phyloP scores from a whole-genome alignment of 192 early-diverging fungal genomes.

The Backusella liffmaniae region DNA sequence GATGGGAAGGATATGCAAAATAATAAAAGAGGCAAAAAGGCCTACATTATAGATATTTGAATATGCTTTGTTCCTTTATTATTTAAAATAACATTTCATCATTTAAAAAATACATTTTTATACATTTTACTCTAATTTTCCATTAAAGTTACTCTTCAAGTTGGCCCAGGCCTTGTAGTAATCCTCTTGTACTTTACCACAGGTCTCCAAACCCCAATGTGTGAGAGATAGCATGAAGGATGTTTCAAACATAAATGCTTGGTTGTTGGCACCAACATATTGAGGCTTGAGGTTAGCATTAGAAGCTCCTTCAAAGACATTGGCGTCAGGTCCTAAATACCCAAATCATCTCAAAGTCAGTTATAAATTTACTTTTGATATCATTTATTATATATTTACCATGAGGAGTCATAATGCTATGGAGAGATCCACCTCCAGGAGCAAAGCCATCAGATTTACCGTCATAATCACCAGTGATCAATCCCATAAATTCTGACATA shows the following conservation, averaged over 20 bases:
- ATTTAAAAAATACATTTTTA: not conserved
- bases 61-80: not conserved
- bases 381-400: slow-evolving; percentile 27
- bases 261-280: slow-evolving; percentile 77
- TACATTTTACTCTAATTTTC: slow-evolving; percentile 1
- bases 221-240: slow-evolving; percentile 77
- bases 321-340: slow-evolving; percentile 69
- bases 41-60: not conserved
- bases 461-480: slow-evolving; percentile 91
- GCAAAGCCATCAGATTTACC: slow-evolving; percentile 89
- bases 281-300: slow-evolving; percentile 72
- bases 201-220: slow-evolving; percentile 75
- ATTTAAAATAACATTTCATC: not conserved
- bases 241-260: slow-evolving; percentile 97
- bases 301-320: slow-evolving; percentile 71
- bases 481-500: slow-evolving; percentile 98
- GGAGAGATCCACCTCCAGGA: slow-evolving; percentile 88
- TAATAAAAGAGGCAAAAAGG: not conserved
- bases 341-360: not conserved
- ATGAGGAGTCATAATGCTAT: slow-evolving; percentile 87
- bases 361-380: not conserved
- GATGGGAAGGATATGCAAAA: not conserved
- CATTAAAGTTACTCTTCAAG: slow-evolving; percentile 18
- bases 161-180: slow-evolving; percentile 85
- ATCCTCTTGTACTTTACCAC: slow-evolving; percentile 74